Evolutionary conservation across 768 basidiomycete genomes (phyloP).

Genomic region (Hydnomerulius pinastri): DNA sequence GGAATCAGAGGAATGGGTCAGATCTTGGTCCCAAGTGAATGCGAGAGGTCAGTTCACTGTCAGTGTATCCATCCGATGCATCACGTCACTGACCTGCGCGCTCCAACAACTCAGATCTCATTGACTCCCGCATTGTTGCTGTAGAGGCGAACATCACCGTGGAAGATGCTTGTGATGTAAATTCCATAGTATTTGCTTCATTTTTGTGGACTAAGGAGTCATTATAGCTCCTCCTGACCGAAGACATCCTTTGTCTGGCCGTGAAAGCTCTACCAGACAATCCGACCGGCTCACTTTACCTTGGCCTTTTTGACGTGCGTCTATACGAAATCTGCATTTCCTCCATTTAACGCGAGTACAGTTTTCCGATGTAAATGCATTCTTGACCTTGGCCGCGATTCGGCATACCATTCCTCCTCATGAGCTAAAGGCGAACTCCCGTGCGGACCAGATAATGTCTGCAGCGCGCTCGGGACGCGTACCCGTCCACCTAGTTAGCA

Average conservation of each 20-base stretch:
- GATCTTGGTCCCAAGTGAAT: conserved; percentile 54
- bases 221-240: conserved; percentile 58
- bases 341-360: conserved; percentile 29
- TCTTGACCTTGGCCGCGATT: conserved; percentile 80
- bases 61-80: neutral
- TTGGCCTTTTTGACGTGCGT: conserved; percentile 78
- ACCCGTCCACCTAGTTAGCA: conserved; percentile 74
- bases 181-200: conserved; percentile 16
- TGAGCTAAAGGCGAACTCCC: conserved; percentile 58
- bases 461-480: conserved; percentile 77
- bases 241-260: conserved; percentile 66
- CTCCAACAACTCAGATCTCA: conserved; percentile 50
- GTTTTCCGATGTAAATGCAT: conserved; percentile 89
- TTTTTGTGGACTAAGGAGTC: conserved; percentile 5
- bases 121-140: conserved; percentile 65
- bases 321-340: neutral
- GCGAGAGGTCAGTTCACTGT: conserved; percentile 54
- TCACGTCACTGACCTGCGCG: neutral
- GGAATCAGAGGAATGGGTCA: conserved; percentile 55
- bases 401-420: conserved; percentile 66
- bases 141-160: conserved; percentile 74
- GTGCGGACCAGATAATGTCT: conserved; percentile 66
- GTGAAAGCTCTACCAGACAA: conserved; percentile 42
- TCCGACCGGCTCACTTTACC: conserved; percentile 32
- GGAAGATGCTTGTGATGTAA: conserved; percentile 80